Evolutionary conservation across 2,329 filamentous ascomycete genomes (phyloP), one percentile per base, ranked within the genome.

Genomic region (Hypoxylon sp.): DNA sequence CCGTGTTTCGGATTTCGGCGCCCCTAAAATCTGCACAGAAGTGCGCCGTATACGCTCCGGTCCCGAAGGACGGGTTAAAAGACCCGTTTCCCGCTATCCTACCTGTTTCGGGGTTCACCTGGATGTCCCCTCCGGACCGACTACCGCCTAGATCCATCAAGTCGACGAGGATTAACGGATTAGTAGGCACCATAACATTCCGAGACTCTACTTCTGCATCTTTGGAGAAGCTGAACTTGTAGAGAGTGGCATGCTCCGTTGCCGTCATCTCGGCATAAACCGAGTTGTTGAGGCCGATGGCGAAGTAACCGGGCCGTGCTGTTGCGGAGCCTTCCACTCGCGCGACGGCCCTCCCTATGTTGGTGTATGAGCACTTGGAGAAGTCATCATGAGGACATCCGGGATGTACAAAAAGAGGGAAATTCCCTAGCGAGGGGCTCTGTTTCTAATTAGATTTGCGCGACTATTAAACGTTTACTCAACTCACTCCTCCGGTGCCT

Each of bases 1-100:
- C 89, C 11, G 84, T 86, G 55, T 86, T 85, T 8, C 82, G 80
- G 33, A 91, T 83, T 0, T 75, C 75, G 1, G 87, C 86, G 1
- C 87, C 87, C 24, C 75, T 78, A 64, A 91, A 86, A 73, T 91
- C 89, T 37, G 86, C 85, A 70, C 89, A 92, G 74, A 91, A 88
- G 70, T 87, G 86, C 1, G 87, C 81, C 8, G 78, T 74, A 74
- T 91, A 91, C 5, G 77, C 81, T 1, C 88, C 88, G 0, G 83
- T 81, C 13, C 88, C 89, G 72, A 91, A 91, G 22, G 87, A 89
- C 0, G 89, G 87, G 9, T 81, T 78, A 69, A 90, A 91, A 0
- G 80, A 83, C 8, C 87, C 88, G 62, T 86, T 86, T 8, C 88
- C 89, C n/a, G 82, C 81, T 69, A 91, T 87, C 10, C 88, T 83